Base-by-base conservation (phyloP, 2,329 filamentous ascomycete genomes). In the Myrmaecium sp. region DNA sequence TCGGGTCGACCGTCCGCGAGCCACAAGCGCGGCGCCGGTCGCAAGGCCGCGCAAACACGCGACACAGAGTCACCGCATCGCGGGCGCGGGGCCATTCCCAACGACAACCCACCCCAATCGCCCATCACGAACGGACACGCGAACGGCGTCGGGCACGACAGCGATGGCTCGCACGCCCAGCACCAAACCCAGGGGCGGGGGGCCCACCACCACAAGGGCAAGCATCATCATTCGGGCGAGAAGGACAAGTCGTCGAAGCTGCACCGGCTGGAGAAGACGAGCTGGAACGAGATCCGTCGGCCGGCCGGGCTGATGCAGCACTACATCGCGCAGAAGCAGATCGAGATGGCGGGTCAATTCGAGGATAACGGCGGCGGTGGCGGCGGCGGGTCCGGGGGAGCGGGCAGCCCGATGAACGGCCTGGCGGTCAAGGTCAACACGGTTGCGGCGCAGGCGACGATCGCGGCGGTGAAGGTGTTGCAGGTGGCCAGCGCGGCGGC, bases 301-400 rank as follows among this genome's bases (percentile, higher is more conserved):
- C 74, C 82, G 6, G 81, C 84, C 5, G 69, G 78, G 4, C 77
- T 69, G 12, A 91, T 94, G 45, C 64, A 92, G 32, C 82, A 89
- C 39, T 94, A 86, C 44, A 93, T 94, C 35, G 75, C 78, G 4
- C 72, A 81, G 37, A 86, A 82, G 30, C 83, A 94, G 49, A 64
- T 92, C 5, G 84, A 94, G 43, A 67, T 92, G 52, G 82, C 80
- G 2, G 71, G 68, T 16, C 75, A 49, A 52, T n/a, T n/a, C n/a
- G n/a, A n/a, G n/a, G n/a, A n/a, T 46, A 55, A n/a, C n/a, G n/a
- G n/a, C n/a, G n/a, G n/a, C n/a, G n/a, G n/a, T n/a, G n/a, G n/a
- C n/a, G n/a, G n/a, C n/a, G n/a, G n/a, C n/a, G n/a, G n/a, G n/a
- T n/a, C n/a, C n/a, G n/a, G n/a, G n/a, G n/a, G n/a, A n/a, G n/a